Conservation (phyloP, 441 rosid species). For the Hypseocharis bilobata region DNA sequence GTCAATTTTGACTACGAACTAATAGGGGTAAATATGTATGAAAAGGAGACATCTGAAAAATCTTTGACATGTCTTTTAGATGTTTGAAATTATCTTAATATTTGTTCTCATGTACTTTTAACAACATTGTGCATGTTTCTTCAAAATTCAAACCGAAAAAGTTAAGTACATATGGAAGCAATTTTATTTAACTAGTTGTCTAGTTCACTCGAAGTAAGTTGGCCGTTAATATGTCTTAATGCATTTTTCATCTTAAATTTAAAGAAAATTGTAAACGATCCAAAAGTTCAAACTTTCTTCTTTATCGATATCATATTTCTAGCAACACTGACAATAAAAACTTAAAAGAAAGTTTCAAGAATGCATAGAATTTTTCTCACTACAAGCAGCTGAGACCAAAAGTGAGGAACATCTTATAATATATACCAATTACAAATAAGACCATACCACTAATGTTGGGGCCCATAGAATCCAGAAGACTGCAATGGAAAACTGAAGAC, state of each 20-base stretch:
- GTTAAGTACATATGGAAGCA: background rate
- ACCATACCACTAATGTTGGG: slow-evolving; percentile 76
- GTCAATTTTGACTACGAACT: background rate
- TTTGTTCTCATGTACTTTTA: background rate
- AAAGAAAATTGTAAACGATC: no score
- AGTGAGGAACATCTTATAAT: slow-evolving; percentile 8
- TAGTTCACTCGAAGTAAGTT: background rate
- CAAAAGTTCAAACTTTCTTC: no score
- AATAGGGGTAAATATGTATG: background rate
- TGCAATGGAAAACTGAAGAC: slow-evolving; percentile 69
- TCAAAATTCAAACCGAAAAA: no score
- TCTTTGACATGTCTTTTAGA: no score
- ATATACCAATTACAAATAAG: slow-evolving; percentile 11
- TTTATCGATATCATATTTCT: background rate
- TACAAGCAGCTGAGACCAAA: slow-evolving; percentile 11
- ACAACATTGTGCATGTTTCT: background rate
- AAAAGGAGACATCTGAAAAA: background rate
- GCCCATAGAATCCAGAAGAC: slow-evolving; percentile 95
- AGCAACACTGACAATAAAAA: background rate
- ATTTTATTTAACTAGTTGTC: background rate
- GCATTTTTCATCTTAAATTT: background rate
- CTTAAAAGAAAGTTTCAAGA: background rate
- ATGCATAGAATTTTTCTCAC: background rate
- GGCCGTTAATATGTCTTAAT: background rate
- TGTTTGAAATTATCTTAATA: background rate